A percentile compares a stretch with the other conserved stretches of the same genome.
Conservation (phyloP, 768 basidiomycete species). For the Tulasnella calospora region DNA sequence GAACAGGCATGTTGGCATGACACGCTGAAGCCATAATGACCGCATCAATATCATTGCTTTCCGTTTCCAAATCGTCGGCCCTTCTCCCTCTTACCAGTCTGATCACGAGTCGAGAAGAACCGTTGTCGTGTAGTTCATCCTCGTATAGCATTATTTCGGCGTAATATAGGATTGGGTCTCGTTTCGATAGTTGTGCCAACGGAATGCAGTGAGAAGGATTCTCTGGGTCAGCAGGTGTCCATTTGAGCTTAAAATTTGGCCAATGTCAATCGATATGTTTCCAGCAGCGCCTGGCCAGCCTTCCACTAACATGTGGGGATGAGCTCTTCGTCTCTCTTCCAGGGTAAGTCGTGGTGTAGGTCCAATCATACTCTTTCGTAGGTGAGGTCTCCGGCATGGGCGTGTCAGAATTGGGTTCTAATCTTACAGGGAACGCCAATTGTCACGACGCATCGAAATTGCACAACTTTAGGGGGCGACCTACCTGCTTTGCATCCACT, state of each 20-base stretch:
- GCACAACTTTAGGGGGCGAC: constrained; percentile 30
- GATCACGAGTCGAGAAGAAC: constrained; percentile 75
- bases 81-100: constrained; percentile 63
- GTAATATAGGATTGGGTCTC: constrained; percentile 97
- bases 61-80: background rate
- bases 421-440: constrained; percentile 42
- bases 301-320: background rate
- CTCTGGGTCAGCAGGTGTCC: constrained; percentile 49
- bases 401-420: constrained; percentile 56
- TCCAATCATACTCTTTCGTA: constrained; percentile 96
- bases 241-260: constrained; percentile 26
- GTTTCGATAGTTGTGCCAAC: constrained; percentile 74
- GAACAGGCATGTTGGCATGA: constrained; percentile 95
- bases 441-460: constrained; percentile 31
- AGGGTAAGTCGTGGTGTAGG: constrained; percentile 83
- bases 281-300: background rate
- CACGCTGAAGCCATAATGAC: constrained; percentile 53
- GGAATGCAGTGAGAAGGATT: constrained; percentile 66
- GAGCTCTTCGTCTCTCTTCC: constrained; percentile 46
- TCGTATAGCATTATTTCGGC: constrained; percentile 93
- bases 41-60: background rate
- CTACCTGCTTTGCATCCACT: constrained; percentile 86
- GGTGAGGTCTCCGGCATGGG: constrained; percentile 66
- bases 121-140: constrained; percentile 96
- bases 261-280: background rate